phyloP scores from a whole-genome alignment of 2,329 filamentous ascomycete genomes.

The Coniella vitis region DNA sequence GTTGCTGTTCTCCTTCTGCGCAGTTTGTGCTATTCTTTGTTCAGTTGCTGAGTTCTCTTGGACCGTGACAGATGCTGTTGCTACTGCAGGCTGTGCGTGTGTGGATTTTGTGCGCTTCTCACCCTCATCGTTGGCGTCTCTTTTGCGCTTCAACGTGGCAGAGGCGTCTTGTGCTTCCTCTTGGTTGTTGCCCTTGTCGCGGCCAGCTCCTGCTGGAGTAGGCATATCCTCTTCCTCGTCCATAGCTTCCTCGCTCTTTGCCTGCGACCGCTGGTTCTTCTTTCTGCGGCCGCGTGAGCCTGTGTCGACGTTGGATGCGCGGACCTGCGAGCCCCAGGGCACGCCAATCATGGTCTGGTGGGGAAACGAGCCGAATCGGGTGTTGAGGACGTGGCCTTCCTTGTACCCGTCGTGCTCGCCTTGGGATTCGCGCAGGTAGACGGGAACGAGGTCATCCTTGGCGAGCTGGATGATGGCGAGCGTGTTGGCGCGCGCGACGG shows the following conservation, averaged over 20 bases:
- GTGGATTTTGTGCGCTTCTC: constrained; percentile 19
- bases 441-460: constrained; percentile 74
- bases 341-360: constrained; percentile 70
- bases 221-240: too few relatives aligned
- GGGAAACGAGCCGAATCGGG: constrained; percentile 85
- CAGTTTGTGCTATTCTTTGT: constrained; percentile 12
- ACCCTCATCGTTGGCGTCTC: constrained; percentile 27
- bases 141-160: constrained; percentile 18
- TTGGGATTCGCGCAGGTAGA: constrained; percentile 57
- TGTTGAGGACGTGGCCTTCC: constrained; percentile 78
- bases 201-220: not conserved
- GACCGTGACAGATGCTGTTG: constrained; percentile 3
- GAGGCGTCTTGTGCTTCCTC: constrained; percentile 26
- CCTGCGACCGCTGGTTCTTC: constrained; percentile 38
- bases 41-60: constrained; percentile 16
- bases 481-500: constrained; percentile 52
- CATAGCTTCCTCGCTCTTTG: constrained; percentile 32
- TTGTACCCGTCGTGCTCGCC: constrained; percentile 64
- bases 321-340: constrained; percentile 87
- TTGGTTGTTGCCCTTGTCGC: not conserved
- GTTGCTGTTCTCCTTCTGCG: constrained; percentile 8
- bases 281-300: constrained; percentile 72
- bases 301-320: constrained; percentile 84
- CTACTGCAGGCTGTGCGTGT: constrained; percentile 7
- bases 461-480: constrained; percentile 84